Evolutionary conservation across 139 green algal genomes (phyloP).

Genomic region (Haematococcus sp.): DNA sequence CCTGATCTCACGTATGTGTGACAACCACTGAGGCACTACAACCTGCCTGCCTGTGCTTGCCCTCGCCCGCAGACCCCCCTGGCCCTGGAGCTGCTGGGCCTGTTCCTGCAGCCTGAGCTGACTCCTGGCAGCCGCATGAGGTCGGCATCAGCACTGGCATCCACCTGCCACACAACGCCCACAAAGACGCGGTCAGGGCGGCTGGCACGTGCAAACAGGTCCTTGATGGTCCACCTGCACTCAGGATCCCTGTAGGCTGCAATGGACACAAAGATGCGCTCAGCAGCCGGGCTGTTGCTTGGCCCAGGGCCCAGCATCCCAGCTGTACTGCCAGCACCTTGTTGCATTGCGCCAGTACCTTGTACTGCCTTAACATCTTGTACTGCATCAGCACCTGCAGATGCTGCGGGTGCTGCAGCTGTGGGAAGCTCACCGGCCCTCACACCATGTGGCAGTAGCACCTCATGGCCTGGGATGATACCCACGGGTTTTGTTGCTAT

Average conservation of each 20-base stretch:
- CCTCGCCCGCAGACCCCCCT: background rate
- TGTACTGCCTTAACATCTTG: background rate
- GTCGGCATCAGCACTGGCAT: no score
- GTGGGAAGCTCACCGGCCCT: no score
- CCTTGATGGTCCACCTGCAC: conserved; percentile 58
- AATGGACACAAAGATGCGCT: conserved; percentile 76
- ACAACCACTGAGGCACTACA: conserved; percentile 9
- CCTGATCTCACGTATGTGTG: conserved; percentile 59
- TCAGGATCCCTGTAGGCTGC: conserved; percentile 71
- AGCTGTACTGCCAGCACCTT: background rate
- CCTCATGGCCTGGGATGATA: no score
- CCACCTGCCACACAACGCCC: conserved; percentile 73
- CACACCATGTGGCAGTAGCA: no score
- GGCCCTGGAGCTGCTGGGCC: background rate
- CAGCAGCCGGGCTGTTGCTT: background rate
- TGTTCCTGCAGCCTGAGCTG: background rate
- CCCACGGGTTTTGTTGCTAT: no score
- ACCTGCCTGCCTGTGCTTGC: conserved; percentile 27
- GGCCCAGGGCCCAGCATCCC: no score
- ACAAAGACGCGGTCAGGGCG: conserved; percentile 49
- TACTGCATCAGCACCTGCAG: background rate
- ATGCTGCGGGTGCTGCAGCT: background rate
- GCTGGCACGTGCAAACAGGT: conserved; percentile 44
- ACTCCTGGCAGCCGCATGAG: no score
- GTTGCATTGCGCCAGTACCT: background rate